These are phyloP conservation scores for Dryadomyces sulphureus DNA, from an alignment of 2,329 filamentous ascomycete species.

Conservation along the genomic window DNA sequence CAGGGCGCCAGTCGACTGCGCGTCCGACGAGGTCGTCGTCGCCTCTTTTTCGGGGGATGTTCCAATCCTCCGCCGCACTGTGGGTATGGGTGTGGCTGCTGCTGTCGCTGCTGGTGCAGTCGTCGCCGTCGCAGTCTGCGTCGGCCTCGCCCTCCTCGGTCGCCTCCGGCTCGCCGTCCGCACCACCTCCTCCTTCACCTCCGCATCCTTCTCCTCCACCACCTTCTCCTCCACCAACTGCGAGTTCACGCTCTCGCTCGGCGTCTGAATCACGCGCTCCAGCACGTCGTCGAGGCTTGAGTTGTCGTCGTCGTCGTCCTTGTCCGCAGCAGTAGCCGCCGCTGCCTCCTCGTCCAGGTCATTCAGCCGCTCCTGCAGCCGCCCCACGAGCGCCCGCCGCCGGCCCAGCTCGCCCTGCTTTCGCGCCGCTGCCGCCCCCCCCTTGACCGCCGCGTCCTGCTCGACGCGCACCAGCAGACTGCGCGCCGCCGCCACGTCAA, in stretches of 20 bases:
- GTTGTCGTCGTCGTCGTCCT: constrained; percentile 20
- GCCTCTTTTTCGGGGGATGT: too few species aligned
- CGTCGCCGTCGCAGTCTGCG: background rate
- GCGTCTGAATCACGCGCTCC: constrained; percentile 37
- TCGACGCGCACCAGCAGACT: constrained; percentile 55
- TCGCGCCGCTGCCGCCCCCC: constrained; percentile 22
- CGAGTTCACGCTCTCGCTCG: constrained; percentile 22
- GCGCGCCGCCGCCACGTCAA: constrained; percentile 62
- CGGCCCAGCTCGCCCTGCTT: constrained; percentile 47
- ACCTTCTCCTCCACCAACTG: too few species aligned
- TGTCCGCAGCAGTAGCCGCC: constrained; percentile 22
- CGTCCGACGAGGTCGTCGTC: background rate
- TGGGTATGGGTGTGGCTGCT: constrained; percentile 2
- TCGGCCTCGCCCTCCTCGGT: constrained; percentile 4
- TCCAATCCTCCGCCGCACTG: too few species aligned
- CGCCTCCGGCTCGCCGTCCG: constrained; percentile 18
- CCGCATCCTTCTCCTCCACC: too few species aligned
- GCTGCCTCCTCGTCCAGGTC: constrained; percentile 48
- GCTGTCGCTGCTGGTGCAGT: background rate
- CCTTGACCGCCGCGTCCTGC: constrained; percentile 43
- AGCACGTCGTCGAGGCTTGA: constrained; percentile 28
- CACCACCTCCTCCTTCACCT: constrained; percentile 17
- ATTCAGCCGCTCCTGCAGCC: constrained; percentile 48
- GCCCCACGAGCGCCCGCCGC: constrained; percentile 52
- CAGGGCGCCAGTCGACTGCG: constrained; percentile 15